Base-by-base conservation (phyloP, 2,329 filamentous ascomycete species). In the Westerdykella aurantiaca region DNA sequence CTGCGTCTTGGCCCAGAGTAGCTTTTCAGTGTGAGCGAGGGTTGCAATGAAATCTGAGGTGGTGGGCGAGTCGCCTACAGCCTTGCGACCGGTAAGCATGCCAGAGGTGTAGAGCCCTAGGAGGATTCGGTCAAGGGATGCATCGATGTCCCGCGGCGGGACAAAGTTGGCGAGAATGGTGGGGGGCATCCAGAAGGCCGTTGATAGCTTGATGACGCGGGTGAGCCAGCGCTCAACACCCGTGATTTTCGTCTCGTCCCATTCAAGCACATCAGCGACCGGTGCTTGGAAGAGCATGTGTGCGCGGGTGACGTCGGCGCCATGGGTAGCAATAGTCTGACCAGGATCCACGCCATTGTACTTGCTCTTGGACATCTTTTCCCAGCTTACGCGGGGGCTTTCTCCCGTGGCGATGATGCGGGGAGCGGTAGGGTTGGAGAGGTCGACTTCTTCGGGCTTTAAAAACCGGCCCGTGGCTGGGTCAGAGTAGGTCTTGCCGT, bases 341-440 rank as follows among this genome's bases (percentile, higher is more conserved):
- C 79, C 81, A 0, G 89, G 89, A 60, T 95, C 88, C 6, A 95
- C 87, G 21, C 89, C 89, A 60, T 95, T 95, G 70, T 93, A 77
- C 67, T 95, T 95, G 57, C 87, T 94, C 69, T 95, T 95, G 33
- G 86, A 93, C 89, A 95, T 95, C 63, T 95, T 95, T 64, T 95
- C 88, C 55, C 79, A 95, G 1, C 80, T 82, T 14, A 88, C 68
- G 22, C 72, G 77, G 1, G 85, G 80, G 0, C 60, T 57, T 38
- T 77, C 68, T 3, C 81, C 79, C 0, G 81, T 85, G 0, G 76
- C 74, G 14, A 73, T 73, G n/a, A 93, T 77, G 42, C 73, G 72
- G 1, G 85, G 85, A 11, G 70, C 69, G 0, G 72, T 68, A 0
- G 77, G 71, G 34, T 78, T 73, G 3, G 72, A 74, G 4, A 83